A percentile compares a stretch with the other conserved stretches of the same genome.
Evolutionary conservation across 768 basidiomycete species (phyloP).

Genomic region (Xerocomellus dryophilus): DNA sequence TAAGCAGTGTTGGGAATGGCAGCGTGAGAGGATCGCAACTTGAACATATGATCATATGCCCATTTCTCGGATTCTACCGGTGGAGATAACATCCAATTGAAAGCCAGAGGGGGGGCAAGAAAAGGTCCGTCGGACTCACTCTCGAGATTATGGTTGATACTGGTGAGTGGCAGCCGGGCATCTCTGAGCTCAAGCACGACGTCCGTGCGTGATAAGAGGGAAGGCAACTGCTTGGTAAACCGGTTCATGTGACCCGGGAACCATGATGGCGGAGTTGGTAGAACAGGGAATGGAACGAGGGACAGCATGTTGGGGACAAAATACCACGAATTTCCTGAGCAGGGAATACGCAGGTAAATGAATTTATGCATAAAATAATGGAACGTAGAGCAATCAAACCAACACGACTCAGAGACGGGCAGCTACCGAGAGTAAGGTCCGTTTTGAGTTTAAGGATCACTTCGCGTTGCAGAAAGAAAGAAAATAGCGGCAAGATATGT

Average conservation of each 20-base stretch:
- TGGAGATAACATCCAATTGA: not conserved
- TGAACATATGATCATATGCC: slow-evolving; percentile 19
- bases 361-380: slow-evolving; percentile 4
- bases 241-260: slow-evolving; percentile 95
- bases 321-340: slow-evolving; percentile 13
- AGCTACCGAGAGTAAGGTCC: slow-evolving; percentile 3
- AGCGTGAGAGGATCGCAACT: slow-evolving; percentile 26
- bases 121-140: slow-evolving; percentile 40
- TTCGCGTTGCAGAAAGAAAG: not conserved
- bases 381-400: slow-evolving; percentile 1
- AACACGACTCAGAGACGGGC: not conserved
- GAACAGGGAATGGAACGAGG: slow-evolving; percentile 41
- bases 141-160: slow-evolving; percentile 89
- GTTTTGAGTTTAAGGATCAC: not conserved
- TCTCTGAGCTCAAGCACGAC: slow-evolving; percentile 95
- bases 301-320: slow-evolving; percentile 30
- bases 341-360: slow-evolving; percentile 7
- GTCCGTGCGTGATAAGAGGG: slow-evolving; percentile 75
- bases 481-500: not conserved
- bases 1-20: slow-evolving; percentile 7
- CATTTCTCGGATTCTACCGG: slow-evolving; percentile 2
- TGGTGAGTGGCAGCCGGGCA: slow-evolving; percentile 87
- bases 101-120: not conserved
- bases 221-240: slow-evolving; percentile 74
- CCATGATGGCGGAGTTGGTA: slow-evolving; percentile 84